Evolutionary conservation across 2,329 filamentous ascomycete genomes (phyloP), one percentile per base, ranked within the genome.

Genomic region (Xylariaceae sp.): DNA sequence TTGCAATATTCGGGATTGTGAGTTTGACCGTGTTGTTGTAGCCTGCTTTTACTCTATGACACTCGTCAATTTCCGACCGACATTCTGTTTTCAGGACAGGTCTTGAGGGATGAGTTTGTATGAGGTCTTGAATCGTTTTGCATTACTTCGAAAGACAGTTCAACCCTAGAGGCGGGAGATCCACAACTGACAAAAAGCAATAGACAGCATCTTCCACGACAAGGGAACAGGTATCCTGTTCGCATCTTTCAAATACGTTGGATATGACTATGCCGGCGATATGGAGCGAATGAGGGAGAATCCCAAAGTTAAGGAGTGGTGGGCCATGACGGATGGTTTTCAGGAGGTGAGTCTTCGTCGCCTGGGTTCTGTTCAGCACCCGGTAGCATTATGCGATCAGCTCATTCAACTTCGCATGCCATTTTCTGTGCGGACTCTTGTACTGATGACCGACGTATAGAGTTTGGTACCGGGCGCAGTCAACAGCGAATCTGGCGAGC

Each of bases 181-280:
- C 46, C 46, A 50, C 2, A 19, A 14, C 3, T 48, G 12, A 31
- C 16, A 41, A 10, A 17, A 3, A 5, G 6, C 36, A 49, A 45
- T 31, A 88, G 87, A 91, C 63, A 88, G 83, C 58, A 88, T 92
- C 66, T 90, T 81, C 71, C 82, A 88, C 60, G 85, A 89, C 63
- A 76, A 83, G 12, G 71, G 67, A 5, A 78, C 79, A 0, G 72
- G 80, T 48, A 84, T 85, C 40, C 76, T 93, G 1, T 92, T 92
- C 65, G 86, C 87, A 0, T 83, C 75, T 19, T 90, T 91, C 75
- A 91, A 89, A 67, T 93, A 92, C 63, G 75, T 87, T n/a, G 89
- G 89, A 0, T 80, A 80, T 54, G 80, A 89, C 57, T 91, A 82
- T 54, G 83, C 81, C 2, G 84, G 76, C 10, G 89, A 93, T 64